A percentile compares a stretch with the other conserved stretches of the same genome.
Evolutionary conservation across 108 stramenopile genomes (phyloP).

Genomic region (Stephanodiscus minutulus): DNA sequence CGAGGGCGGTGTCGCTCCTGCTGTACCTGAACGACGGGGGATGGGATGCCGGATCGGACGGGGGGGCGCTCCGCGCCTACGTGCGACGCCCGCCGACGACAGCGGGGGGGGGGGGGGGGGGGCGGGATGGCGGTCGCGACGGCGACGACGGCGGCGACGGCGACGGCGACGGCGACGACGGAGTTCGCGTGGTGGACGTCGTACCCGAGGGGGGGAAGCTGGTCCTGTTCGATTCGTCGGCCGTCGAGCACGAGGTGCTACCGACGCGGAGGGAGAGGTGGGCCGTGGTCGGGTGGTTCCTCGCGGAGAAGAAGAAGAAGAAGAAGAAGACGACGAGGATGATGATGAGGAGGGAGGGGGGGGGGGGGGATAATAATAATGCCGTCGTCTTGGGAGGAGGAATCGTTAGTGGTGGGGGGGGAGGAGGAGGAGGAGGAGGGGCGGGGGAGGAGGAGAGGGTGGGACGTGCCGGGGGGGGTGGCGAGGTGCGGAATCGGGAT

Average conservation of each 20-base stretch:
- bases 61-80: constrained; percentile 24
- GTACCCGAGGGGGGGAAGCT: constrained; percentile 23
- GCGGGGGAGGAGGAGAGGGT: no score
- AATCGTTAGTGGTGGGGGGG: no score
- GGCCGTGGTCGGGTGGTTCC: constrained; percentile 36
- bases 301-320: background rate
- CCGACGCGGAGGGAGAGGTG: constrained; percentile 23
- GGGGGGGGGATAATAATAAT: no score
- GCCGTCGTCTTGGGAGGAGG: no score
- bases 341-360: no score
- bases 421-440: no score
- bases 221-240: constrained; percentile 23
- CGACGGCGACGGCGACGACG: background rate
- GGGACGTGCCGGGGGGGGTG: no score
- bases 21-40: constrained; percentile 18
- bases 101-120: no score
- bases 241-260: constrained; percentile 30
- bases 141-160: background rate
- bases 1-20: constrained; percentile 20
- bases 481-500: no score
- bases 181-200: constrained; percentile 5
- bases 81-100: background rate
- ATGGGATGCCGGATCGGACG: constrained; percentile 16
- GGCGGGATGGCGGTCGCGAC: background rate
- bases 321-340: no score